phyloP scores from a whole-genome alignment of 1,139 yeast genomes.

The Geotrichum fermentans region DNA sequence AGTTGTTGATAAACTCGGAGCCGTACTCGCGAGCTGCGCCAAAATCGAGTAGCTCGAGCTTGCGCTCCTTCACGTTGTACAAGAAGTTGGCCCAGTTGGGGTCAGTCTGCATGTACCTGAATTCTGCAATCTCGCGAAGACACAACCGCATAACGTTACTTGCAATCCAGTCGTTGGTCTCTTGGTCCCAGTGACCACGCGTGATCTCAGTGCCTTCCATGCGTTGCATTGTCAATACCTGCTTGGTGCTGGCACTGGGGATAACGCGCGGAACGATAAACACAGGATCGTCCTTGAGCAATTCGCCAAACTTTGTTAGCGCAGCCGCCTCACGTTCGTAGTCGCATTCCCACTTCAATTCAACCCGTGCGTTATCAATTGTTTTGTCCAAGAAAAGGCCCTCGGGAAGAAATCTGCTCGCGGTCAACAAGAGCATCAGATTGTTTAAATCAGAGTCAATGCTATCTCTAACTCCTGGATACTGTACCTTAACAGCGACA shows the following conservation, averaged over 20 bases:
- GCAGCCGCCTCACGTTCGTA: constrained; percentile 85
- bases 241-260: constrained; percentile 71
- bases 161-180: constrained; percentile 74
- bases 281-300: constrained; percentile 59
- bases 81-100: constrained; percentile 99
- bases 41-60: constrained; percentile 83
- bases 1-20: constrained; percentile 61
- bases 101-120: constrained; percentile 94
- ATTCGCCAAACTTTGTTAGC: constrained; percentile 60
- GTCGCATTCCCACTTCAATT: constrained; percentile 96
- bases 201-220: constrained; percentile 81
- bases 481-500: constrained; percentile 95
- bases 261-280: constrained; percentile 80
- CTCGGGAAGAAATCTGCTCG: constrained; percentile 80
- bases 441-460: constrained; percentile 93
- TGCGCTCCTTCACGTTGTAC: constrained; percentile 59
- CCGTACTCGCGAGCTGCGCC: constrained; percentile 88
- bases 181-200: constrained; percentile 74
- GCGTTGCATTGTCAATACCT: constrained; percentile 83
- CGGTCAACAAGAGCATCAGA: constrained; percentile 71
- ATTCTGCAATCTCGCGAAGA: constrained; percentile 74
- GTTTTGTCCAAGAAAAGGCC: constrained; percentile 90
- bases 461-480: constrained; percentile 94
- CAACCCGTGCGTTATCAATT: constrained; percentile 86
- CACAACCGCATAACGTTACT: constrained; percentile 83